Evolutionary conservation across 371 early-diverging fungal genomes (phyloP).

Genomic region (Mortierella polycephala): DNA sequence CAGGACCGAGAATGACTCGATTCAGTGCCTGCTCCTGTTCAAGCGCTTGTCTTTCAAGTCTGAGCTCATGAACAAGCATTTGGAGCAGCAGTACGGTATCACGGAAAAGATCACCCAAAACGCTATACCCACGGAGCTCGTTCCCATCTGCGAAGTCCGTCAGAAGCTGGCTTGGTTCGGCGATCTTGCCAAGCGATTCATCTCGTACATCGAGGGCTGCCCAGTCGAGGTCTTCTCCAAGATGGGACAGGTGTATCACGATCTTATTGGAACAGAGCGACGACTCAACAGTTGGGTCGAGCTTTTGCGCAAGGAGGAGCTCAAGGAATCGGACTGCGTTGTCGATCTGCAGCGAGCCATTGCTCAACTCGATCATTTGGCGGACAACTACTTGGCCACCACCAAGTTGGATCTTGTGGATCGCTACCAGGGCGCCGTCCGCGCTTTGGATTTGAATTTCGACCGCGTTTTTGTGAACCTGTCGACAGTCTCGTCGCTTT

Average conservation of each 20-base stretch:
- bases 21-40: conserved; percentile 78
- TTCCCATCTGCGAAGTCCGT: conserved; percentile 70
- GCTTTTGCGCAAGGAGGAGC: conserved; percentile 77
- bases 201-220: conserved; percentile 74
- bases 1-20: conserved; percentile 82
- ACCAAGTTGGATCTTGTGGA: conserved; percentile 56
- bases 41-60: conserved; percentile 85
- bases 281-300: conserved; percentile 78
- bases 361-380: conserved; percentile 74
- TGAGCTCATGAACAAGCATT: conserved; percentile 77
- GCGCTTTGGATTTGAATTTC: conserved; percentile 70
- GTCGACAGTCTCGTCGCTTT: conserved; percentile 46
- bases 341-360: conserved; percentile 73
- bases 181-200: conserved; percentile 73
- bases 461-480: conserved; percentile 75
- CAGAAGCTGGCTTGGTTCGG: conserved; percentile 79
- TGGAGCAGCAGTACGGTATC: conserved; percentile 76
- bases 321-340: conserved; percentile 69
- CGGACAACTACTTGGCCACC: conserved; percentile 66
- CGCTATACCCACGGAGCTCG: conserved; percentile 60
- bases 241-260: conserved; percentile 76
- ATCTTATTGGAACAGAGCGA: conserved; percentile 76
- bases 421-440: conserved; percentile 66
- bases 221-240: conserved; percentile 73
- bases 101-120: conserved; percentile 67